Evolutionary conservation across 169 alveolate species (phyloP).

Genomic region (Cytauxzoon felis): DNA sequence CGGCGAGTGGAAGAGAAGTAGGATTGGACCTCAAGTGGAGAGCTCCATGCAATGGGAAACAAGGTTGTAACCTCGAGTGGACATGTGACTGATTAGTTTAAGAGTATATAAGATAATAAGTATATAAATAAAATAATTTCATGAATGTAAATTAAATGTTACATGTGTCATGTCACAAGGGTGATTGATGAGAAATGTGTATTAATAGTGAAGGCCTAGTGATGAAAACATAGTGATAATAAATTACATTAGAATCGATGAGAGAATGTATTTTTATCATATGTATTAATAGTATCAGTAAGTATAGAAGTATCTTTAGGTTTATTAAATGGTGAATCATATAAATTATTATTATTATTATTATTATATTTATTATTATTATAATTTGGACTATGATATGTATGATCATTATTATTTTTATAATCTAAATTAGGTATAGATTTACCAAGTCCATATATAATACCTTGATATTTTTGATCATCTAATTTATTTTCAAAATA

Average conservation of each 20-base stretch:
- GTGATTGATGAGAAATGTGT: too few relatives aligned
- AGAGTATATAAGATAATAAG: too few relatives aligned
- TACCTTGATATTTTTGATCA: slow-evolving; percentile 78
- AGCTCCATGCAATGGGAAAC: too few relatives aligned
- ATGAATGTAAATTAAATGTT: too few relatives aligned
- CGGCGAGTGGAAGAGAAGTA: too few relatives aligned
- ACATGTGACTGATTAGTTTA: too few relatives aligned
- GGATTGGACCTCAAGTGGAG: too few relatives aligned
- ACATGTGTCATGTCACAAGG: too few relatives aligned
- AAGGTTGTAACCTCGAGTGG: too few relatives aligned
- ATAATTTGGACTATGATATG: background rate
- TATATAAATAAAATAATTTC: too few relatives aligned
- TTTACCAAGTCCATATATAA: slow-evolving; percentile 82
- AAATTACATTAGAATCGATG: background rate
- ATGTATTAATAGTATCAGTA: background rate
- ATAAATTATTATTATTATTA: background rate
- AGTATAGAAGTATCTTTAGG: slow-evolving; percentile 12
- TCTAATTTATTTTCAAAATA: slow-evolving; percentile 81
- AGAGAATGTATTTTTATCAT: slow-evolving; percentile 10
- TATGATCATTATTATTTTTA: background rate
- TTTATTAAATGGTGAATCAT: slow-evolving; percentile 21
- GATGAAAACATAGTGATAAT: too few relatives aligned
- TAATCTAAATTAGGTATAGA: slow-evolving; percentile 17
- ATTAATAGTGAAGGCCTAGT: too few relatives aligned
- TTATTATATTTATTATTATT: slow-evolving; percentile 4